These are phyloP conservation scores for Fraxinus pennsylvanica DNA, from an alignment of 257 asterid genomes.

Conservation along the genomic window DNA sequence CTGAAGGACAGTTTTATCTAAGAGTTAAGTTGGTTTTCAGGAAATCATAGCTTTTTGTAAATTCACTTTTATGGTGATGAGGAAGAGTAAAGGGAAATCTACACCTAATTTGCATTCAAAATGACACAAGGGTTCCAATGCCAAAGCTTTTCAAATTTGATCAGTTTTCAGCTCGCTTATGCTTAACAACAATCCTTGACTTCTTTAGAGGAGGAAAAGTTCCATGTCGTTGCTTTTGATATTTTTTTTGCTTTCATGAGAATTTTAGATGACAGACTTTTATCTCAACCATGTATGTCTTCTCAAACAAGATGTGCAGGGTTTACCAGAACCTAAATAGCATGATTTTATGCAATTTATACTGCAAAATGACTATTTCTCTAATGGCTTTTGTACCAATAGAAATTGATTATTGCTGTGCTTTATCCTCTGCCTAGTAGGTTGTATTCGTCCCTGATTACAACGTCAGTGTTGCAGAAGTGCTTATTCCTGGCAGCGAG, in stretches of 20 bases:
- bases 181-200: not conserved
- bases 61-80: not conserved
- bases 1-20: not conserved
- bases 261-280: not conserved
- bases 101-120: not conserved
- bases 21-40: not conserved
- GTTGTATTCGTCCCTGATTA: slow-evolving; percentile 66
- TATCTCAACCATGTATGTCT: not conserved
- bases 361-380: not conserved
- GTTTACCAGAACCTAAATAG: not conserved
- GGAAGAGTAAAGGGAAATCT: not conserved
- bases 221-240: not conserved
- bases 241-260: not conserved
- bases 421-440: slow-evolving; percentile 22
- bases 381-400: not conserved
- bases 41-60: not conserved
- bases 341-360: too few species aligned
- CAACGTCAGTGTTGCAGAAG: slow-evolving; percentile 68
- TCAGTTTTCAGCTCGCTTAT: not conserved
- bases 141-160: not conserved
- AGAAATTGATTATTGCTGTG: not conserved
- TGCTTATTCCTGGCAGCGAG: slow-evolving; percentile 68
- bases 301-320: not conserved
- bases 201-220: not conserved
- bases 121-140: not conserved